Evolutionary conservation across 345 rosid species (phyloP), one percentile per base, ranked within the genome.

Genomic region (Corchorus olitorius): DNA sequence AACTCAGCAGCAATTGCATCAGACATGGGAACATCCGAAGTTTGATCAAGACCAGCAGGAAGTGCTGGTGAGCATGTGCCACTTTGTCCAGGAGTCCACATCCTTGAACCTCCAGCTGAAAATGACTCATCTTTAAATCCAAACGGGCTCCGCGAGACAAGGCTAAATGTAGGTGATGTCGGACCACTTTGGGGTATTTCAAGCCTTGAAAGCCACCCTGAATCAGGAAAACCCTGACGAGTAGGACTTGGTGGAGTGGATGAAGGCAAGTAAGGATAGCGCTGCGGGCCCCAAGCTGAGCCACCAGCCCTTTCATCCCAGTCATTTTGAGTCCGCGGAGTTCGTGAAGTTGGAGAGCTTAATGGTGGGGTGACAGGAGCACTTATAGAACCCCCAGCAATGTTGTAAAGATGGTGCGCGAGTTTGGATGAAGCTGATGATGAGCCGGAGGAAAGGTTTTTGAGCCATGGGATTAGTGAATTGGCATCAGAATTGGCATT

Each of bases 31-130:
- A 96, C 86, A 86, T 96, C 99, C 19, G 93, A 81, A 6, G 80
- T 83, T 62, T 87, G 90, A 87, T 95, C 99, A 72, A 83, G 69
- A 39, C 93, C 93, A 5, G 97, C 89, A 70, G 92, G 88, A 59
- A 96, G 73, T 58, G 94, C 95, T 1, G 99, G 98, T 63, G 99
- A 96, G 83, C 99, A 93, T 19, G 93, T 91, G 60, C 98, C 97
- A 73, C 99, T 96, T 76, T 91, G 98, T 55, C 98, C 99, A 3
- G 99, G 99, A 74, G 97, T 93, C 97, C 98, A 93, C 97, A 96
- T 93, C 75, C 94, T 86, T 3, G 97, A 93, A 33, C 94, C 89
- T 80, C 84, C 84, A 55, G 87, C 89, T 9, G 93, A 83, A 7
- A 88, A 75, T 61, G 79, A 75, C 58, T 88, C 96, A 17, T 87